Evolutionary conservation across 2,329 filamentous ascomycete genomes (phyloP).

Genomic region (Ceratocystis colombiana): DNA sequence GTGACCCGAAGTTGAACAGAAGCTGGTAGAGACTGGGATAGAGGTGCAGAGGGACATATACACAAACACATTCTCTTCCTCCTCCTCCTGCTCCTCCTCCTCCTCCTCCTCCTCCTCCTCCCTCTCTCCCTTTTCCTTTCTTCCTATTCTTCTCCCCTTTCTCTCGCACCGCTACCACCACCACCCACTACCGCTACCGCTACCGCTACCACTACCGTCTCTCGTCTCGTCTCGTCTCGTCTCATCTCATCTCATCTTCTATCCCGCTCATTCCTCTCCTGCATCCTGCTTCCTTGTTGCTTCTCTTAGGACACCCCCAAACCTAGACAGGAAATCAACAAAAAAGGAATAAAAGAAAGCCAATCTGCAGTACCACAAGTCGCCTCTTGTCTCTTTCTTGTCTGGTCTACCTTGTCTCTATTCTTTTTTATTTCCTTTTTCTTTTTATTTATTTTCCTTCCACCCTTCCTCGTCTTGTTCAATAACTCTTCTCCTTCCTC

Average conservation of each 20-base stretch:
- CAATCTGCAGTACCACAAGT: conserved; percentile 3
- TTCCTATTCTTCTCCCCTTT: not conserved
- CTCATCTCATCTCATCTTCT: conserved; percentile 15
- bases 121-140: not conserved
- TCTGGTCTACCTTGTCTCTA: conserved; percentile 4
- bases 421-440: conserved; percentile 9
- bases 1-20: conserved; percentile 8
- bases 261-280: conserved; percentile 1
- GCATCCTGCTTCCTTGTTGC: not conserved
- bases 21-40: not conserved
- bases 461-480: not conserved
- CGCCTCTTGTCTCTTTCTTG: conserved; percentile 6
- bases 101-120: no score
- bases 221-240: conserved; percentile 8
- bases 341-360: conserved; percentile 10
- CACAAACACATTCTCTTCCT: not conserved
- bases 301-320: not conserved
- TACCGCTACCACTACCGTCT: not conserved
- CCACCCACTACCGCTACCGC: not conserved
- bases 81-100: no score
- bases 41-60: not conserved
- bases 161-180: not conserved
- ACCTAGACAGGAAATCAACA: not conserved
- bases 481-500: not conserved
- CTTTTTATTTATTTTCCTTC: conserved; percentile 18